A percentile compares a stretch with the other conserved stretches of the same genome.
Conservation (phyloP, 2,329 filamentous ascomycete species). For the Chrysoporthe austroafricana region DNA sequence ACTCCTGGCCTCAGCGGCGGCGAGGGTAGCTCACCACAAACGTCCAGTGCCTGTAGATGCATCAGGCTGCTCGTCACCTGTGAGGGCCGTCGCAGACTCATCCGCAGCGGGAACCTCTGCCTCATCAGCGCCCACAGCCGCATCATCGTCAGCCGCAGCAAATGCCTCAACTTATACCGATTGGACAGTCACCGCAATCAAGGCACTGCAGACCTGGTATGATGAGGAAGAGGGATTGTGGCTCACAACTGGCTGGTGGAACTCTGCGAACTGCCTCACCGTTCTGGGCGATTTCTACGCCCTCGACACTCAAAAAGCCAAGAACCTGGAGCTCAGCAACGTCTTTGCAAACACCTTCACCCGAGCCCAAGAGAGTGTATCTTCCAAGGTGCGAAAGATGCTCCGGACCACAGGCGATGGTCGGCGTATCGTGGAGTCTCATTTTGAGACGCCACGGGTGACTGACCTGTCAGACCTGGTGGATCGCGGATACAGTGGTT, state of each 20-base stretch:
- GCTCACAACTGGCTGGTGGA: constrained; percentile 73
- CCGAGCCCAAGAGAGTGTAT: constrained; percentile 46
- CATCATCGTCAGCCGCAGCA: not conserved
- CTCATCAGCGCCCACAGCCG: not conserved
- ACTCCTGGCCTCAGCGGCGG: not conserved
- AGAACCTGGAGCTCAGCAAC: constrained; percentile 43
- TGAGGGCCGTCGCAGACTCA: constrained; percentile 21
- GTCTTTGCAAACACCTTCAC: constrained; percentile 50
- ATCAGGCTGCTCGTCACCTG: not conserved
- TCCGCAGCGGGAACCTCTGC: not conserved
- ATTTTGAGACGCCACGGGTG: constrained; percentile 39
- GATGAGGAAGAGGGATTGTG: constrained; percentile 63
- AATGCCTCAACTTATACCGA: constrained; percentile 36
- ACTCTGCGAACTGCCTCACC: constrained; percentile 69
- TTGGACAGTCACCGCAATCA: constrained; percentile 40
- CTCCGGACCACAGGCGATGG: constrained; percentile 33
- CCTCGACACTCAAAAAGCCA: constrained; percentile 40
- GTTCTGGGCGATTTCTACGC: constrained; percentile 59
- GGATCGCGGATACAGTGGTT: constrained; percentile 46
- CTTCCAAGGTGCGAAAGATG: constrained; percentile 43
- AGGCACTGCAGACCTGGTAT: constrained; percentile 64
- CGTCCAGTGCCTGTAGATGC: not conserved
- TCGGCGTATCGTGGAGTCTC: constrained; percentile 43
- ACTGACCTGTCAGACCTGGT: constrained; percentile 32
- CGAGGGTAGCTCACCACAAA: not conserved